phyloP scores from a whole-genome alignment of 129 eudicot species.

The Centrapalus pauciflorus region DNA sequence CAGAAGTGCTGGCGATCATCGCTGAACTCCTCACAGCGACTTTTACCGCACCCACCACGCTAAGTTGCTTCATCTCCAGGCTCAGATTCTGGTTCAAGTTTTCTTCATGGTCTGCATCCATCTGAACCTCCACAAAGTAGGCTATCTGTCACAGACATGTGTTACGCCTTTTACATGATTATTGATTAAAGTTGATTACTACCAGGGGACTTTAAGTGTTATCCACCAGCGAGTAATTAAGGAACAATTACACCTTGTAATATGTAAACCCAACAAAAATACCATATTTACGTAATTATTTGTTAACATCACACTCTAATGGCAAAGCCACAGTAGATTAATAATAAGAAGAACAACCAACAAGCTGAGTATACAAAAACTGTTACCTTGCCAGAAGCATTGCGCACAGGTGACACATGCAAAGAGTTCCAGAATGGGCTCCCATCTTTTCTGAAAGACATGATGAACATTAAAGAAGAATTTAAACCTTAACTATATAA shows the following conservation, averaged over 20 bases:
- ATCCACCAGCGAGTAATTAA: no score
- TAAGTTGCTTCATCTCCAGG: conserved; percentile 61
- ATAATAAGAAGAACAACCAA: no score
- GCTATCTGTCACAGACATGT: conserved; percentile 67
- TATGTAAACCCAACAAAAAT: no score
- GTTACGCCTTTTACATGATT: no score
- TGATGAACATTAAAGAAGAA: neutral
- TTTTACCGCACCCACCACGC: conserved; percentile 81
- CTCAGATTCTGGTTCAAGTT: conserved; percentile 27
- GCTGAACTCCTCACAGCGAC: conserved; percentile 76
- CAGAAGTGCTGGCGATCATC: conserved; percentile 55
- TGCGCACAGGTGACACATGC: conserved; percentile 82
- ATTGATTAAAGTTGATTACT: no score
- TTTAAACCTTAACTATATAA: conserved; percentile 2
- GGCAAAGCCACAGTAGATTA: no score
- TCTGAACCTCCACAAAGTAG: conserved; percentile 75
- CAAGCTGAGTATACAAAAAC: neutral
- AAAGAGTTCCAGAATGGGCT: conserved; percentile 75
- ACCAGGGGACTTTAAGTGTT: no score
- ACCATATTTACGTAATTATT: no score
- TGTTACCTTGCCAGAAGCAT: conserved; percentile 83
- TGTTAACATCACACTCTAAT: no score
- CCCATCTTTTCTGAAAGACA: conserved; percentile 59
- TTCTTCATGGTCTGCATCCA: conserved; percentile 23
- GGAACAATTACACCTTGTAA: no score